Evolutionary conservation across 106 monocot genomes (phyloP).

Genomic region (Chionographis japonica): DNA sequence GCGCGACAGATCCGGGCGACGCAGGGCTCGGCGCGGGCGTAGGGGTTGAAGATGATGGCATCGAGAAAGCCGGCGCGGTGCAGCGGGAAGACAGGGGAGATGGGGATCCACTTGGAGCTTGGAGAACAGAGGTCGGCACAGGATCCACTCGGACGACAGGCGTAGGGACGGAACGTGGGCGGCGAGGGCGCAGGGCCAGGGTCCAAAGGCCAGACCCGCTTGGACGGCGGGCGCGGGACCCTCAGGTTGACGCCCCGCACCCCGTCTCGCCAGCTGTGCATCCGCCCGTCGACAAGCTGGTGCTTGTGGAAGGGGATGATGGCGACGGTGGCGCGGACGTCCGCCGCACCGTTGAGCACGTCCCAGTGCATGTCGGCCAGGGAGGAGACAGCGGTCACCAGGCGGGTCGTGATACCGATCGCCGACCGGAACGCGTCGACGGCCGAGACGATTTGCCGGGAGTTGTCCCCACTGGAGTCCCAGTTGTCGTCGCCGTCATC

Average conservation of each 20-base stretch:
- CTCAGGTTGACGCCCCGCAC: constrained; percentile 21
- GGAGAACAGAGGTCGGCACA: too few relatives aligned
- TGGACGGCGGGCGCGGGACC: constrained; percentile 27
- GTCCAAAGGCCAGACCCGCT: too few relatives aligned
- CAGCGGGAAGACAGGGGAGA: too few relatives aligned
- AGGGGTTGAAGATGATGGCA: too few relatives aligned
- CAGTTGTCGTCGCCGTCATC: constrained; percentile 49
- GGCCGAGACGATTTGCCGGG: too few relatives aligned
- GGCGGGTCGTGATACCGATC: constrained; percentile 25
- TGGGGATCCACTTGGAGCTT: too few relatives aligned
- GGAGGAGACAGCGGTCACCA: constrained; percentile 61
- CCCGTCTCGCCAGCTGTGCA: constrained; percentile 31
- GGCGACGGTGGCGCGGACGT: constrained; percentile 39
- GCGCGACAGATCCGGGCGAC: too few relatives aligned
- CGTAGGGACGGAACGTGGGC: constrained; percentile 49
- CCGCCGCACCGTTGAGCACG: constrained; percentile 46
- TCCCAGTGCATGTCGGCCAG: constrained; percentile 57
- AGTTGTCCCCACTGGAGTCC: constrained; percentile 22
- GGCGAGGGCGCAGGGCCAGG: too few relatives aligned
- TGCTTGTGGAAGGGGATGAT: constrained; percentile 64
- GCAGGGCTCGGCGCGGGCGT: too few relatives aligned
- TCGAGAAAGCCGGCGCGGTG: too few relatives aligned
- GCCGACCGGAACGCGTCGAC: constrained; percentile 55
- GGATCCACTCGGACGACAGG: too few relatives aligned
- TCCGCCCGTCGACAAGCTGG: constrained; percentile 34